Conservation (phyloP, 164 flowering plant species). For the Litsea cubeba region DNA sequence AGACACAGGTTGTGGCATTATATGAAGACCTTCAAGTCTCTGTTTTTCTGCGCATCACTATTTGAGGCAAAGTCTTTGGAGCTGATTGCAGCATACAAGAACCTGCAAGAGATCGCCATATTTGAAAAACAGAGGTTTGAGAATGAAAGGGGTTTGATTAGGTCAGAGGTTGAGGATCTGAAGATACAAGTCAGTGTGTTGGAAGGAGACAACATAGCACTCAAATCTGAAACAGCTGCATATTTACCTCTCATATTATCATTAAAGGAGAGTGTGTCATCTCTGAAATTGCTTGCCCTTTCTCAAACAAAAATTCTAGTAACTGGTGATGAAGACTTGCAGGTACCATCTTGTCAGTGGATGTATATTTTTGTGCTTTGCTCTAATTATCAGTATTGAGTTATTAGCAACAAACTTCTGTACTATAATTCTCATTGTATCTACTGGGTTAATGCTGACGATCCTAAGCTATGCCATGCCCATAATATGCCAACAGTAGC, state of each 20-base stretch:
- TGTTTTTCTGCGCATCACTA: slow-evolving; percentile 26
- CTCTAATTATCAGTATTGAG: no score
- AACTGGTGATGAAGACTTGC: slow-evolving; percentile 19
- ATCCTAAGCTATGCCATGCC: no score
- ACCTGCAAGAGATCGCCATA: slow-evolving; percentile 25
- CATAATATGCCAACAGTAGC: no score
- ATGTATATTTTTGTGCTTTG: no score
- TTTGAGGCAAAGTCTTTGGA: slow-evolving; percentile 60
- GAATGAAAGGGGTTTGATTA: slow-evolving; percentile 32
- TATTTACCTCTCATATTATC: slow-evolving; percentile 49
- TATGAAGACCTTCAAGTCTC: slow-evolving; percentile 49
- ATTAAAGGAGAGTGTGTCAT: slow-evolving; percentile 41
- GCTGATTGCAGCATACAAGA: slow-evolving; percentile 45
- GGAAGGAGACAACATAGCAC: slow-evolving; percentile 50
- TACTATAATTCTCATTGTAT: no score
- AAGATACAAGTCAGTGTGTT: slow-evolving; percentile 35
- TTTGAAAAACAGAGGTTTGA: slow-evolving; percentile 1
- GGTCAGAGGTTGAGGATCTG: slow-evolving; percentile 41
- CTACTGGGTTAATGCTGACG: no score
- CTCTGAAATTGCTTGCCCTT: slow-evolving; percentile 51
- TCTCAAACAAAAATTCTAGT: slow-evolving; percentile 23
- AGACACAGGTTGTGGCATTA: slow-evolving; percentile 60
- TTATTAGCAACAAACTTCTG: no score
- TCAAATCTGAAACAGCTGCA: slow-evolving; percentile 46
- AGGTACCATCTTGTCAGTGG: slow-evolving; percentile 25